Conservation (phyloP, 441 rosid species). For the Gossypium aridum region DNA sequence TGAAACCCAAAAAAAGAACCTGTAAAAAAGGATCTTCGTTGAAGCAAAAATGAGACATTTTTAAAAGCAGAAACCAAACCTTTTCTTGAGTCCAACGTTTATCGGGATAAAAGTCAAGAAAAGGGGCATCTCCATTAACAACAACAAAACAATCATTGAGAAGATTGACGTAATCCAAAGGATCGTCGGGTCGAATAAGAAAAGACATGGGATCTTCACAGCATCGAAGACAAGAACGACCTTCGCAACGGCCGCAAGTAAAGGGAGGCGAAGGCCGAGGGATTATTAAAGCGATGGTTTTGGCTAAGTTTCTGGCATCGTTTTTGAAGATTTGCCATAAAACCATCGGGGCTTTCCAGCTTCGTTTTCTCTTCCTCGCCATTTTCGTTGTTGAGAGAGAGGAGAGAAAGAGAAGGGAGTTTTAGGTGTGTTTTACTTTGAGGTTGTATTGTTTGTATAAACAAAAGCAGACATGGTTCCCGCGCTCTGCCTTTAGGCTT, state of each 20-base stretch:
- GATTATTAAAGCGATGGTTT: slow-evolving; percentile 33
- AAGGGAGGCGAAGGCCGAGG: slow-evolving; percentile 2
- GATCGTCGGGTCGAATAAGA: slow-evolving; percentile 50
- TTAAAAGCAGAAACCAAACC: slow-evolving; percentile 25
- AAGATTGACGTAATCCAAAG: slow-evolving; percentile 44
- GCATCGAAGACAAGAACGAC: slow-evolving; percentile 32
- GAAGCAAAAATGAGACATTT: background rate
- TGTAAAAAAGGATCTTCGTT: background rate
- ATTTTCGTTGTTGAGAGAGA: slow-evolving; percentile 19
- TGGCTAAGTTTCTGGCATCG: slow-evolving; percentile 38
- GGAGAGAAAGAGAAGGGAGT: background rate
- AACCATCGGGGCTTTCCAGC: slow-evolving; percentile 46
- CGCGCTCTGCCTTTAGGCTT: background rate
- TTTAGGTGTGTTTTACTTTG: background rate
- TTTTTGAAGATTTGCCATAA: slow-evolving; percentile 47
- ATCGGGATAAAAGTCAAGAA: slow-evolving; percentile 21
- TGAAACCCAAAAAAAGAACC: slow-evolving; percentile 16
- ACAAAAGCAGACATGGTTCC: background rate
- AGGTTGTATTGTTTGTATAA: background rate
- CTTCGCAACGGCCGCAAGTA: slow-evolving; percentile 29
- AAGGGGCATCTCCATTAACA: slow-evolving; percentile 38
- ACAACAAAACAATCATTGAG: slow-evolving; percentile 57
- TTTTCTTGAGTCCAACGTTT: slow-evolving; percentile 52
- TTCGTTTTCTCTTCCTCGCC: slow-evolving; percentile 30
- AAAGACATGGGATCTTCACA: slow-evolving; percentile 26